Evolutionary conservation across 208 protist genomes (phyloP), one percentile per base, ranked within the genome.

Genomic region (Leishmania tropica): DNA sequence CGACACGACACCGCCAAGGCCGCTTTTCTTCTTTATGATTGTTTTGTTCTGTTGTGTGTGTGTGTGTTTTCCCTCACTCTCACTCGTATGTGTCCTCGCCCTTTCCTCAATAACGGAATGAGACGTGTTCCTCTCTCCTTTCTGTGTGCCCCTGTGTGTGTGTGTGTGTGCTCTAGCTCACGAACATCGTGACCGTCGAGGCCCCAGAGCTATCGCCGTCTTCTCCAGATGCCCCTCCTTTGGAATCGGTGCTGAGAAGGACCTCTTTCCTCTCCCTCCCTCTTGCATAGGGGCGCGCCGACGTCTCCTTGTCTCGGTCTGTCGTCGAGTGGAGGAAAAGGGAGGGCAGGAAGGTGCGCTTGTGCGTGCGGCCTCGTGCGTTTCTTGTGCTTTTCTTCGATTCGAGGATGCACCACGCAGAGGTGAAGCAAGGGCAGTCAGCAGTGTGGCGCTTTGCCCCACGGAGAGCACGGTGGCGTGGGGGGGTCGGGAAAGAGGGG

Each of bases 1-100:
- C 60, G 60, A 17, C 60, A 65, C 60, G n/a, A 35, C 60, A 65
- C n/a, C 13, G n/a, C n/a, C 60, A 37, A 31, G n/a, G 60, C 7
- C 60, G 56, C 56, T 62, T 62, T 62, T 62, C 56, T 62, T 62
- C 56, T 62, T 62, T 7, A 19, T 21, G 5, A 7, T 8, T 56
- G 2, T 54, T 19, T 54, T 13, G 51, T 0, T 54, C 74, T 62
- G 40, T 79, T 88, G 75, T 54, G 51, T 54, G 48, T 54, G 48
- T 48, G 31, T 31, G 45, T 47, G 45, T 47, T 47, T 54, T 28
- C n/a, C 60, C n/a, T 37, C n/a, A 13, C 77, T 76, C 81, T 82
- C 62, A 74, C 68, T 70, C 76, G 51, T 85, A 54, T 78, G 71
- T 75, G 28, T 71, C 51, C 76, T 78, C 65, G 21, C 47, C 67